phyloP scores from a whole-genome alignment of 139 green algal genomes.

The Helicosporidium sp. region DNA sequence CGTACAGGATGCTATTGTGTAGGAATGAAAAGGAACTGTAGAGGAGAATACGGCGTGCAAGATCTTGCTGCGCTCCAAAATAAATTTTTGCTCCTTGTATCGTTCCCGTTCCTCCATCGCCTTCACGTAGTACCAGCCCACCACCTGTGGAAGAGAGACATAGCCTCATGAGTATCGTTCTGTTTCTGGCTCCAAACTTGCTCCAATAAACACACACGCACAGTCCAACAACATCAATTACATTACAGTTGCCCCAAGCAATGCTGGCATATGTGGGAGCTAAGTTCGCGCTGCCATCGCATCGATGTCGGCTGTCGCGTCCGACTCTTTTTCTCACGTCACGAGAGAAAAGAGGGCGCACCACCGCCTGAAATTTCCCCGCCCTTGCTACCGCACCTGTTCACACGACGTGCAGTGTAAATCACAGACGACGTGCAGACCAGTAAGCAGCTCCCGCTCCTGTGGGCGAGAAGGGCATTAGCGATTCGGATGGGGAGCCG shows the following conservation, averaged over 20 bases:
- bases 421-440: conserved; percentile 2
- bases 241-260: no score
- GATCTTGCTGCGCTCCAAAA: neutral
- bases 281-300: no score
- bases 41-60: no score
- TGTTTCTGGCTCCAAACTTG: neutral
- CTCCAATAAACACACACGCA: neutral
- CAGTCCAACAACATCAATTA: no score
- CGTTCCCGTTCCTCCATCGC: neutral
- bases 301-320: no score
- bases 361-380: neutral
- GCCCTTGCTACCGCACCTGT: conserved; percentile 1
- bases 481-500: no score
- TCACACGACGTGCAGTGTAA: conserved; percentile 3
- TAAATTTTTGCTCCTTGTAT: neutral
- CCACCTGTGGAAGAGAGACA: neutral
- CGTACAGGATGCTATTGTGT: no score
- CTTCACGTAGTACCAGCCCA: neutral
- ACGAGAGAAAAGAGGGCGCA: no score
- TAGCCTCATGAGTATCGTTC: neutral
- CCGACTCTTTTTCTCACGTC: no score
- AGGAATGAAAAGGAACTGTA: no score
- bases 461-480: neutral
- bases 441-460: conserved; percentile 6
- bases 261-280: no score